Conservation (phyloP, 345 rosid genomes). For the Acer negundo region DNA sequence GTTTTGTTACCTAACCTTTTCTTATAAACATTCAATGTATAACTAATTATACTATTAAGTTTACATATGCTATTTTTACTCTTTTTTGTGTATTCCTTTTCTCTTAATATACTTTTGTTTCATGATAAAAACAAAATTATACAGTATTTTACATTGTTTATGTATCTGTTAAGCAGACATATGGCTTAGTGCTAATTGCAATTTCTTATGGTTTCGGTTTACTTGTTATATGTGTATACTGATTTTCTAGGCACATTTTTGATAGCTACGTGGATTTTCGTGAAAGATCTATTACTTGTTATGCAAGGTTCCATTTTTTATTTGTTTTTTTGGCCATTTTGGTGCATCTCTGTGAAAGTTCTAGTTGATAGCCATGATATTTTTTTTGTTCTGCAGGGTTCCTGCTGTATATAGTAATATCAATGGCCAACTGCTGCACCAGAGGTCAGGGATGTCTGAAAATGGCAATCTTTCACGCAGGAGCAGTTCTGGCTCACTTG, state of each 20-base stretch:
- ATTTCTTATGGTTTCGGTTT: neutral
- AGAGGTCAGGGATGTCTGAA: constrained; percentile 41
- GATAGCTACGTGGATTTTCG: neutral
- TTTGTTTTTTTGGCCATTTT: neutral
- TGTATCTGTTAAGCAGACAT: neutral
- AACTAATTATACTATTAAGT: neutral
- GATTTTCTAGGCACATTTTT: neutral
- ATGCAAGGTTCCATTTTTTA: constrained; percentile 20
- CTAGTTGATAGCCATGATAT: constrained; percentile 1
- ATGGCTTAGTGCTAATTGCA: neutral
- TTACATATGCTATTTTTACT: neutral
- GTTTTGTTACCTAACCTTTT: neutral
- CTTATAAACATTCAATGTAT: neutral
- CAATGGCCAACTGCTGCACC: constrained; percentile 36
- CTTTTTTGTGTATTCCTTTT: neutral
- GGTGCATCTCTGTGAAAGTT: neutral
- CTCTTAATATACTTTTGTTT: neutral
- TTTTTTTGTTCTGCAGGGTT: constrained; percentile 30
- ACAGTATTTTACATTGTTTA: neutral
- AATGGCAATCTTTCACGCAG: constrained; percentile 31
- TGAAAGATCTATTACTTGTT: constrained; percentile 1
- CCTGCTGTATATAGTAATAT: constrained; percentile 32
- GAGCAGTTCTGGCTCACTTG: constrained; percentile 47
- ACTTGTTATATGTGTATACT: neutral
- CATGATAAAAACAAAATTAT: neutral